Evolutionary conservation across 176 grass and related monocot genomes (phyloP), one percentile per base, ranked within the genome.

Genomic region (Juncus inflexus): DNA sequence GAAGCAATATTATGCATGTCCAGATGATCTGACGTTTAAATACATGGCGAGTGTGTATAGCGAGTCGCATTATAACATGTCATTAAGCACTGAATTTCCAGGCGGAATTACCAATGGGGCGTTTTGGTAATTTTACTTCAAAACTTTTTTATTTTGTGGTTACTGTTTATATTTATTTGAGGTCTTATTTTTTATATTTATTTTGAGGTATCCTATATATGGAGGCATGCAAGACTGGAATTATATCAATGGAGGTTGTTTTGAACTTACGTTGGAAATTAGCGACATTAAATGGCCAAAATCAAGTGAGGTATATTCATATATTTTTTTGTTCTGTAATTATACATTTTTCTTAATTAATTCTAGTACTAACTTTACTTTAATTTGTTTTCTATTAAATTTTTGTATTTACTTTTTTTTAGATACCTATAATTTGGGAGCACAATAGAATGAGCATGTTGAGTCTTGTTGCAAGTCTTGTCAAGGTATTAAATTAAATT

Each of bases 211-310:
- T 69, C 92, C 92, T 72, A 91, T 96, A n/a, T 96, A 96, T 81
- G 92, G 92, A 3, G 92, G 92, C 15, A 91, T 96, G 92, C 92
- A 96, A 72, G 92, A 96, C 54, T 96, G 92, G 92, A 96, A 96
- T 61, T 96, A 96, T 85, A 96, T 96, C 83, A 76, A 91, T 74
- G 84, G 87, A 67, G 79, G 80, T 28, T 96, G 92, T 77, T 96
- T 96, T 75, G 92, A 96, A 77, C 85, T 96, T 74, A 96, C 92
- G 12, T 78, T 96, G 79, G 92, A 96, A 77, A 89, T 96, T 73
- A 96, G 87, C 63, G 92, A 89, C 40, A 76, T 67, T 15, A 96
- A 91, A 83, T 96, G 92, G 87, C 87, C 92, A 69, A 86, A 88
- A 77, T 84, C 92, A 70, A 82, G 38, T 42, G 87, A 96, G 84